Conservation (phyloP, 2,329 filamentous ascomycete species). For the Juglanconis juglandina region DNA sequence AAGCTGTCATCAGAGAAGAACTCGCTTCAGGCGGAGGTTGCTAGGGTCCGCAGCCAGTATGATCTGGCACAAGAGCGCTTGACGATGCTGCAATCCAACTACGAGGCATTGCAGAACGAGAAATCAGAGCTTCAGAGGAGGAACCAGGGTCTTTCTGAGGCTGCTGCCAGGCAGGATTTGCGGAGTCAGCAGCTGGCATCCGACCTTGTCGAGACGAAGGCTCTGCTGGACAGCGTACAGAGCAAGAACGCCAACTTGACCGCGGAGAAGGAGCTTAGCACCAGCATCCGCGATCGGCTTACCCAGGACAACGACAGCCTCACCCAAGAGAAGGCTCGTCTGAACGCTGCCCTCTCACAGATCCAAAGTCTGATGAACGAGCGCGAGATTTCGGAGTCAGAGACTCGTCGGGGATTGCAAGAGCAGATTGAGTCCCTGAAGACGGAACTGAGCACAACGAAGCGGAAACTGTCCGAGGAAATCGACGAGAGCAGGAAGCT, state of each 20-base stretch:
- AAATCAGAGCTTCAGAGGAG: conserved; percentile 85
- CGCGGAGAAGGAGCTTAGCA: conserved; percentile 92
- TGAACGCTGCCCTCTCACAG: conserved; percentile 78
- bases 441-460: conserved; percentile 70
- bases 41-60: conserved; percentile 75
- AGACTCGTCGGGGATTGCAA: conserved; percentile 77
- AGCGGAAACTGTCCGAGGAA: conserved; percentile 80
- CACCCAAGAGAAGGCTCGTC: conserved; percentile 76
- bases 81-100: conserved; percentile 87
- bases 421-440: conserved; percentile 75
- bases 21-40: conserved; percentile 75
- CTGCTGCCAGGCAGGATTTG: conserved; percentile 83
- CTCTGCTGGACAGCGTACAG: conserved; percentile 78
- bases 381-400: conserved; percentile 78
- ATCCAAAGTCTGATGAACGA: conserved; percentile 91
- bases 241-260: conserved; percentile 91
- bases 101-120: conserved; percentile 76
- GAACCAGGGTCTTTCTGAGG: conserved; percentile 71
- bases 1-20: conserved; percentile 78
- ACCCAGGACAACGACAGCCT: conserved; percentile 84
- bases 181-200: conserved; percentile 88
- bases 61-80: conserved; percentile 79
- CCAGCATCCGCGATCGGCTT: conserved; percentile 84
- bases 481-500: conserved; percentile 80
- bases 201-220: conserved; percentile 82